These are phyloP conservation scores for Cladosporium sp. DNA, from an alignment of 2,329 filamentous ascomycete genomes.

Conservation along the genomic window DNA sequence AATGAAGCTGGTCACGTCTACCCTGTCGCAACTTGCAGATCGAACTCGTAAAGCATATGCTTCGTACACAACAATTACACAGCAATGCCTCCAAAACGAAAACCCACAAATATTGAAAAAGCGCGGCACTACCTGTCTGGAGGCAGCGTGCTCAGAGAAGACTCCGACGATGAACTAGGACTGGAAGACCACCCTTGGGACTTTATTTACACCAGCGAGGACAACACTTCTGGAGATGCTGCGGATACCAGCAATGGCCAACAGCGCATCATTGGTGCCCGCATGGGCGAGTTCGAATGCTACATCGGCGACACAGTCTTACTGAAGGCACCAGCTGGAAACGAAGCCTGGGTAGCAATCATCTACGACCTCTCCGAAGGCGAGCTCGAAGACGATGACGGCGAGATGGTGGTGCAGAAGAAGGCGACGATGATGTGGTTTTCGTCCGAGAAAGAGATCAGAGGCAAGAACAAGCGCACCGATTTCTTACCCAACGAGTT, in stretches of 20 bases:
- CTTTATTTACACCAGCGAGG: conserved; percentile 59
- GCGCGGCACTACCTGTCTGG: conserved; percentile 56
- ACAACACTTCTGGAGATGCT: not conserved
- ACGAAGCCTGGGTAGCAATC: conserved; percentile 90
- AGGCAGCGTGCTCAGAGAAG: conserved; percentile 69
- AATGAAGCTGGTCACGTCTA: not conserved
- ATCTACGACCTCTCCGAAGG: conserved; percentile 79
- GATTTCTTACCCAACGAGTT: conserved; percentile 84
- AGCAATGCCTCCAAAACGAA: conserved; percentile 45
- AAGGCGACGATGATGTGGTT: conserved; percentile 95
- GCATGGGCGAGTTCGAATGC: conserved; percentile 80
- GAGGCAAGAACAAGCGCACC: conserved; percentile 77
- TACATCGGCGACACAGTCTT: conserved; percentile 80
- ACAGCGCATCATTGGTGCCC: conserved; percentile 70
- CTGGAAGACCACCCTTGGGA: conserved; percentile 54
- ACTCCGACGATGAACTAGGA: conserved; percentile 83
- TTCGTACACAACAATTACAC: not conserved
- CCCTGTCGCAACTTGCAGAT: not conserved
- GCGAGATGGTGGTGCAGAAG: conserved; percentile 55
- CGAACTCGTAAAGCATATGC: not conserved
- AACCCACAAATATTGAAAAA: conserved; percentile 47
- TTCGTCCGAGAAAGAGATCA: conserved; percentile 84
- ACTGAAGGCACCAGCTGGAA: conserved; percentile 78
- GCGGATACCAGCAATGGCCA: conserved; percentile 22
- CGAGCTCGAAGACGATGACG: conserved; percentile 64